These are phyloP conservation scores for Blastocystis sp. DNA, from an alignment of 352 stramenopile genomes.

Conservation along the genomic window DNA sequence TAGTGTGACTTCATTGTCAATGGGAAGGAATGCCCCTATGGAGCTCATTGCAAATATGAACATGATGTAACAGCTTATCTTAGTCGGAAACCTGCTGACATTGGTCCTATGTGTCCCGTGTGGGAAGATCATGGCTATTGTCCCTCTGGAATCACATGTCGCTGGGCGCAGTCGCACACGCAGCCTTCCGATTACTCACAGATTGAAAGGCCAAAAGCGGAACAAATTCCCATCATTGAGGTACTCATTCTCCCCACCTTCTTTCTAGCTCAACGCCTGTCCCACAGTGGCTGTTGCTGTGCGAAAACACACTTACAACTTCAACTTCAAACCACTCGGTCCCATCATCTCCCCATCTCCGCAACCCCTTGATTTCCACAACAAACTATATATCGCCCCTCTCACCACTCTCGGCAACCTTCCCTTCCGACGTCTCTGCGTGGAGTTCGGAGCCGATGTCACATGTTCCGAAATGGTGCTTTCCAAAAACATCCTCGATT, in stretches of 20 bases:
- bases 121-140: slow-evolving; percentile 30
- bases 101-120: slow-evolving; percentile 16
- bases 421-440: slow-evolving; percentile 82
- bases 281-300: background rate
- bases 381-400: slow-evolving; percentile 95
- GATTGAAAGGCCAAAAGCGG: background rate
- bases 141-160: slow-evolving; percentile 22
- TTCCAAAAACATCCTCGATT: slow-evolving; percentile 80
- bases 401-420: slow-evolving; percentile 98
- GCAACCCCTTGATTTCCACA: slow-evolving; percentile 52
- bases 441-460: slow-evolving; percentile 89
- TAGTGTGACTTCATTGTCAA: slow-evolving; percentile 6
- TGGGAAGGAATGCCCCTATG: slow-evolving; percentile 1
- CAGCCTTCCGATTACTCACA: background rate
- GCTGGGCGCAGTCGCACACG: slow-evolving; percentile 22
- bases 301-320: background rate
- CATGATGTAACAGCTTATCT: background rate
- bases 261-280: background rate
- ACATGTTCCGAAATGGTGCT: slow-evolving; percentile 96
- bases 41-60: background rate
- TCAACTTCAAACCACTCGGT: background rate
- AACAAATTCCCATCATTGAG: background rate
- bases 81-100: background rate
- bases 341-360: background rate
- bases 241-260: background rate